Evolutionary conservation across 1,284 basidiomycete genomes (phyloP), one percentile per base, ranked within the genome.

Genomic region (Porogramme epimiltina): DNA sequence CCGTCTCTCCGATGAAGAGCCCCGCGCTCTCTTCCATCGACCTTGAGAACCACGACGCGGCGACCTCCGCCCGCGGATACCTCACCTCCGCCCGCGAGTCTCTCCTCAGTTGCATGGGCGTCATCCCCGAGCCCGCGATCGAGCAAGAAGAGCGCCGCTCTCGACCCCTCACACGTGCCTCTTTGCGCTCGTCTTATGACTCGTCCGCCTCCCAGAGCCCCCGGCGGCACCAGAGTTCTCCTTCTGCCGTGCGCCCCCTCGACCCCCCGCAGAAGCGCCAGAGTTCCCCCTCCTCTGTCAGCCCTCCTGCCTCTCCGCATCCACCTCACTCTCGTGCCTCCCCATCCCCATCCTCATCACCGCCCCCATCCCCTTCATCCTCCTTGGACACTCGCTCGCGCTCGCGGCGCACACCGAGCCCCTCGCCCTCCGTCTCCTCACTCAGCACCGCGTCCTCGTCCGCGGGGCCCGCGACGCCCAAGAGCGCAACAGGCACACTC

Each of bases 361-460:
- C 31, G 24, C 47, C 48, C 34, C 40, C 52, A 10, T 39, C 42
- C 20, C 24, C 42, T 18, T 25, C 46, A 13, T 42, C 41, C n/a
- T 34, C 34, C 22, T 40, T 16, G 40, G 50, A 47, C 41, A 47
- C 22, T 13, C 52, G 39, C 42, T 55, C 49, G 18, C 50, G 49
- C 50, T 42, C 48, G n/a, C 49, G 46, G 37, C 42, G 58, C 33
- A 43, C 51, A 24, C 34, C 36, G 18, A 34, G 39, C 33, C 54
- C 55, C 44, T 50, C 60, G 15, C 55, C 64, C 15, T 69, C 67
- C 18, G 56, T 63, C 58, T 62, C 64, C 50, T 69, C 67, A 13
- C 49, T 66, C 56, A 52, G 55, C 52, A 69, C 57, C 25, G 68
- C 58, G 45, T 66, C 63, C n/a, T 66, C 62, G 25, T 60, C 62